Evolutionary conservation across 176 grass and related monocot species (phyloP).

Genomic region (Echinochloa phyllopogon): DNA sequence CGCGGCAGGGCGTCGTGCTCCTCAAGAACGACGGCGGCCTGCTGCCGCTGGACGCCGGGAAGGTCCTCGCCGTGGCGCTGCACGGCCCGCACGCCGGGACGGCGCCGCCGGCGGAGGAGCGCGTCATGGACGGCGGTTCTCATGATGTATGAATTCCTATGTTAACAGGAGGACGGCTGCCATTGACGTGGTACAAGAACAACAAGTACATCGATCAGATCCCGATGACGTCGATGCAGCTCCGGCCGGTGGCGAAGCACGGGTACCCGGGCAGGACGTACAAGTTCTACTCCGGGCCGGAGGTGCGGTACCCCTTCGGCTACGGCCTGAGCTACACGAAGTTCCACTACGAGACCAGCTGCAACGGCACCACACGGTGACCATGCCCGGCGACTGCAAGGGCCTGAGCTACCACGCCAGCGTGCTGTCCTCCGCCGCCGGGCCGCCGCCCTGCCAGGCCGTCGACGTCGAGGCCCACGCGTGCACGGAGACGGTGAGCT

Average conservation of each 20-base stretch:
- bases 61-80: conserved; percentile 24
- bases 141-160: too few relatives aligned
- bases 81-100: conserved; percentile 44
- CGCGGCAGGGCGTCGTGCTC: conserved; percentile 63
- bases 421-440: background rate
- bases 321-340: conserved; percentile 15
- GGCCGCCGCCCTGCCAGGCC: background rate
- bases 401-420: conserved; percentile 38
- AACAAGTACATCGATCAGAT: conserved; percentile 31
- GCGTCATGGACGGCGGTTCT: conserved; percentile 51
- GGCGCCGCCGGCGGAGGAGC: conserved; percentile 18
- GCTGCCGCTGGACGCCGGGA: conserved; percentile 33
- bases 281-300: conserved; percentile 39
- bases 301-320: conserved; percentile 40
- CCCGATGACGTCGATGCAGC: conserved; percentile 34
- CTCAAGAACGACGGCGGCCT: conserved; percentile 53
- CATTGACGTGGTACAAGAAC: conserved; percentile 26
- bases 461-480: conserved; percentile 9
- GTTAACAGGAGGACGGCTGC: conserved; percentile 27
- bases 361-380: conserved; percentile 8
- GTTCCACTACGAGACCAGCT: conserved; percentile 5
- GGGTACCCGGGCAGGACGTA: conserved; percentile 35
- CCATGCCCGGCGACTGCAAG: conserved; percentile 30
- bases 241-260: conserved; percentile 22
- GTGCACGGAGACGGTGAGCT: conserved; percentile 28